Evolutionary conservation across 1,139 yeast species (phyloP).

Genomic region (Chernovozyma sophiae-reginae): DNA sequence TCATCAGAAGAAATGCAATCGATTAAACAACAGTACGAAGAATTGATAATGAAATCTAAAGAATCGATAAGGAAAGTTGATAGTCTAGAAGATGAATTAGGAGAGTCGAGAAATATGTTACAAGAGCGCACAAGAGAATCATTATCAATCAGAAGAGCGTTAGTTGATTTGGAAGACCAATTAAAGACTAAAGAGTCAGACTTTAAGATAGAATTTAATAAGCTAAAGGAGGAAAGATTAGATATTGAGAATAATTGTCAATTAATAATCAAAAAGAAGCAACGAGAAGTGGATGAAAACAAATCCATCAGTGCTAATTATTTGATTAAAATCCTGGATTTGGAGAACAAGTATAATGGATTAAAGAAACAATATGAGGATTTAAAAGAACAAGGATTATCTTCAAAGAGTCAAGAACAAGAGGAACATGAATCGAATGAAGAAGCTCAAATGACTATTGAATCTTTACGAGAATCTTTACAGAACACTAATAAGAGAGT

Average conservation of each 20-base stretch:
- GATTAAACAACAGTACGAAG: conserved; percentile 73
- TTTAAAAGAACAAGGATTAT: conserved; percentile 10
- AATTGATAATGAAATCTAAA: conserved; percentile 59
- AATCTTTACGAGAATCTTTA: conserved; percentile 51
- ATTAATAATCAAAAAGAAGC: conserved; percentile 45
- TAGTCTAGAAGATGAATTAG: conserved; percentile 72
- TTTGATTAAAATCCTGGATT: conserved; percentile 24
- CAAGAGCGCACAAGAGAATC: conserved; percentile 83
- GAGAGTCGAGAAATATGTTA: conserved; percentile 65
- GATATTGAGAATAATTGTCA: conserved; percentile 54
- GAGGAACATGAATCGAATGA: conserved; percentile 21
- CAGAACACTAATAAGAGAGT: conserved; percentile 46
- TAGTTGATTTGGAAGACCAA: conserved; percentile 64
- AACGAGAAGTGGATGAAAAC: conserved; percentile 47
- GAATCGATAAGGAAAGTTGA: conserved; percentile 63
- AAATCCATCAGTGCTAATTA: conserved; percentile 27
- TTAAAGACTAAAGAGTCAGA: conserved; percentile 43
- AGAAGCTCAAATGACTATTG: conserved; percentile 32
- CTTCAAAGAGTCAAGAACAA: not conserved
- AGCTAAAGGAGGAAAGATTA: conserved; percentile 53
- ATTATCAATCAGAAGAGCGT: conserved; percentile 62
- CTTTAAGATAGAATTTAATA: conserved; percentile 23
- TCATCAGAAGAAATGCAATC: conserved; percentile 56
- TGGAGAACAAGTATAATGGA: conserved; percentile 41
- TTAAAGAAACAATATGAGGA: conserved; percentile 17